A percentile compares a stretch with the other conserved stretches of the same genome.
These are phyloP conservation scores for Corymbia calophylla DNA, from an alignment of 441 rosid genomes.

Conservation along the genomic window DNA sequence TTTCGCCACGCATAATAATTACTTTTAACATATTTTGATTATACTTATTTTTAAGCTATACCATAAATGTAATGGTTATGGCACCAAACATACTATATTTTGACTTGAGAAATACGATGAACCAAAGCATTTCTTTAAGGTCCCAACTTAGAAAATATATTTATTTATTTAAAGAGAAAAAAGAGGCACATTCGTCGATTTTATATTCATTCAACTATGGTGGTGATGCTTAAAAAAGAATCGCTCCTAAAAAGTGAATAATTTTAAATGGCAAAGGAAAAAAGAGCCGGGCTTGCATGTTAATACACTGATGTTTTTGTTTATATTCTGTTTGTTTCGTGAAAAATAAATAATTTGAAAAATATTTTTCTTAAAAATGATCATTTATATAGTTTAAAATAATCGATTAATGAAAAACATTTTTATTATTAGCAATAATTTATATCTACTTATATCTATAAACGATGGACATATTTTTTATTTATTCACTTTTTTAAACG, in stretches of 20 bases:
- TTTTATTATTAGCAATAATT: no score
- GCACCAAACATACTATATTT: neutral
- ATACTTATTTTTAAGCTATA: neutral
- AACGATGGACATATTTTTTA: no score
- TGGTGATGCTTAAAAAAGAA: neutral
- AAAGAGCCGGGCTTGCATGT: neutral
- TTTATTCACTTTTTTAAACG: no score
- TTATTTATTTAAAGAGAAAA: neutral
- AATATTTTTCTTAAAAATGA: no score
- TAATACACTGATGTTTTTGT: neutral
- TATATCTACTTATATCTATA: no score
- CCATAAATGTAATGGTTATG: neutral
- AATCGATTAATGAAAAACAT: no score
- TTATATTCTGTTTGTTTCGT: no score
- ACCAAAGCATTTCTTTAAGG: neutral
- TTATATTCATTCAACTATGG: neutral
- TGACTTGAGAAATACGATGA: neutral
- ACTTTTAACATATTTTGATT: neutral
- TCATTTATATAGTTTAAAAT: no score
- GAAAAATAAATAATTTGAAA: no score
- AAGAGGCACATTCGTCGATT: accelerated
- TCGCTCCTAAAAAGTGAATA: neutral
- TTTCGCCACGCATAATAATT: neutral
- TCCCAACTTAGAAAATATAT: neutral
- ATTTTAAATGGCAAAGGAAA: neutral